Evolutionary conservation across 2,329 filamentous ascomycete genomes (phyloP).

Genomic region (Purpureocillium lavendulum): DNA sequence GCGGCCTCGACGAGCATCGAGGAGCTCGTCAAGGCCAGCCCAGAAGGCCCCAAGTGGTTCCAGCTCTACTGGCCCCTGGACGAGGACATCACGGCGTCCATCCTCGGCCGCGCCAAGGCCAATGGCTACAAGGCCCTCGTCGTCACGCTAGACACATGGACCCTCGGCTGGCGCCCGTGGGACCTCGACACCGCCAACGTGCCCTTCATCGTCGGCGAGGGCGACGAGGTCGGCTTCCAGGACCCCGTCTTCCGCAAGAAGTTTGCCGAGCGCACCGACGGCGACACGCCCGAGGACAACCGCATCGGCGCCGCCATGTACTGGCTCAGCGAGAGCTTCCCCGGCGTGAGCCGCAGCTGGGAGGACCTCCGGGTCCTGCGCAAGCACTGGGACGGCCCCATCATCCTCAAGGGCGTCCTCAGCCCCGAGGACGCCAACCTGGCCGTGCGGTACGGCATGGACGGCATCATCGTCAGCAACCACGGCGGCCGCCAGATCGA

Average conservation of each 20-base stretch:
- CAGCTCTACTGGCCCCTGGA: conserved; percentile 68
- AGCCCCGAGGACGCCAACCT: conserved; percentile 30
- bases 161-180: conserved; percentile 58
- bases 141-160: conserved; percentile 66
- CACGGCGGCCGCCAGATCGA: conserved; percentile 35
- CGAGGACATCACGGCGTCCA: conserved; percentile 55
- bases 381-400: conserved; percentile 49
- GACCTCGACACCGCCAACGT: conserved; percentile 58
- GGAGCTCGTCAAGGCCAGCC: conserved; percentile 52
- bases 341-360: conserved; percentile 43
- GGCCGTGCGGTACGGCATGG: conserved; percentile 26
- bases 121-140: conserved; percentile 58
- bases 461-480: conserved; percentile 32
- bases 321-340: conserved; percentile 46
- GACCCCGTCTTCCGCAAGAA: conserved; percentile 53
- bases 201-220: conserved; percentile 50
- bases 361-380: conserved; percentile 50
- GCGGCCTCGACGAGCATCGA: conserved; percentile 57
- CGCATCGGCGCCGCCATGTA: conserved; percentile 37
- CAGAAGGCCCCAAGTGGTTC: conserved; percentile 55
- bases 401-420: conserved; percentile 32
- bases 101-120: conserved; percentile 52
- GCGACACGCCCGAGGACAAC: conserved; percentile 37
- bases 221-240: conserved; percentile 53
- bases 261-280: conserved; percentile 26